Evolutionary conservation across 2,329 filamentous ascomycete genomes (phyloP).

Genomic region (Dactylellina cionopaga): DNA sequence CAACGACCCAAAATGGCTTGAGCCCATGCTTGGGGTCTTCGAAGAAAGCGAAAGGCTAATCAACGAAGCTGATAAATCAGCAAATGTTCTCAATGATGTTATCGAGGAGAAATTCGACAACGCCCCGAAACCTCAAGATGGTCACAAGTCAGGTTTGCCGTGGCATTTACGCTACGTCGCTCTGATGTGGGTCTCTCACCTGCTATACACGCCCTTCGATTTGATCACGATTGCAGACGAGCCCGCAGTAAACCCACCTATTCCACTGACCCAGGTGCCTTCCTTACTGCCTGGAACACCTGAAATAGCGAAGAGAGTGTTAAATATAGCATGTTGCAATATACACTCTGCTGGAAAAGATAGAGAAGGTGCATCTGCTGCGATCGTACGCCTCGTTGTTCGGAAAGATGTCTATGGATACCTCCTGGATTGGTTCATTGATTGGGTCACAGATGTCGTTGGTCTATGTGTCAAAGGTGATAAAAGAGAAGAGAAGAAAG

Average conservation of each 20-base stretch:
- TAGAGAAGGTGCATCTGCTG: slow-evolving; percentile 82
- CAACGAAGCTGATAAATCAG: slow-evolving; percentile 52
- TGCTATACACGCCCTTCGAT: slow-evolving; percentile 88
- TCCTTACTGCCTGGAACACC: slow-evolving; percentile 17
- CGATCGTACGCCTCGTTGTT: slow-evolving; percentile 83
- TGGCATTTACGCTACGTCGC: slow-evolving; percentile 93
- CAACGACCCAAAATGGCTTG: slow-evolving; percentile 86
- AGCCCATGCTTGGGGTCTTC: slow-evolving; percentile 78
- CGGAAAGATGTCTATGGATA: slow-evolving; percentile 84
- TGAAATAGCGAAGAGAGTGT: slow-evolving; percentile 31
- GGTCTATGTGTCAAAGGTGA: slow-evolving; percentile 31
- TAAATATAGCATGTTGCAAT: slow-evolving; percentile 62
- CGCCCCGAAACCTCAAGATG: slow-evolving; percentile 59
- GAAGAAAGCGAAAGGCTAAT: slow-evolving; percentile 65
- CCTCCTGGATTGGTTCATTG: slow-evolving; percentile 72
- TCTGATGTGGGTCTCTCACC: slow-evolving; percentile 85
- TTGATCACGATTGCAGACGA: slow-evolving; percentile 78
- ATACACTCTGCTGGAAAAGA: slow-evolving; percentile 83
- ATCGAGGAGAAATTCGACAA: slow-evolving; percentile 55
- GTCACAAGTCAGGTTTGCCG: slow-evolving; percentile 56
- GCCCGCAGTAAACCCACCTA: slow-evolving; percentile 55
- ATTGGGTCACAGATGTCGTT: slow-evolving; percentile 27
- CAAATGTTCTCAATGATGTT: slow-evolving; percentile 43
- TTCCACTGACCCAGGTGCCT: slow-evolving; percentile 13
- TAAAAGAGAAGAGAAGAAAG: slow-evolving; percentile 39